Conservation (phyloP, 345 rosid species). For the Noccaea bulbosa region DNA sequence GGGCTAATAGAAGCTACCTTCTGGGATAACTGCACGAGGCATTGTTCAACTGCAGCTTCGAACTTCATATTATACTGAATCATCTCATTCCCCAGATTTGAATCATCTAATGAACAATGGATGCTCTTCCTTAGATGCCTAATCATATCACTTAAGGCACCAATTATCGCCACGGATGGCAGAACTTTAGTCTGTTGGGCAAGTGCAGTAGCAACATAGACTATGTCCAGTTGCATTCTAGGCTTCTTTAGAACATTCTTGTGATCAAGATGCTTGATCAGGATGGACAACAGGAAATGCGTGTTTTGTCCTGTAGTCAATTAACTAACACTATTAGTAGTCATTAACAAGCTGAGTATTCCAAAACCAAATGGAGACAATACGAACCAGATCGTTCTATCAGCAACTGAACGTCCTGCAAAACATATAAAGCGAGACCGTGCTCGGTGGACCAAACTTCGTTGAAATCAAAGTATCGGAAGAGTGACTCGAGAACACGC, state of each 20-base stretch:
- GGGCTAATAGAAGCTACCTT: conserved; percentile 49
- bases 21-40: conserved; percentile 62
- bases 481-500: conserved; percentile 69
- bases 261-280: conserved; percentile 78
- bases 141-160: conserved; percentile 76
- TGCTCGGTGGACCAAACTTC: conserved; percentile 62
- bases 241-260: conserved; percentile 71
- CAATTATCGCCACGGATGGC: conserved; percentile 63
- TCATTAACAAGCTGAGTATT: conserved; percentile 6
- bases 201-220: conserved; percentile 60
- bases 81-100: conserved; percentile 63
- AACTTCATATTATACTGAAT: conserved; percentile 62
- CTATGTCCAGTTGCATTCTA: conserved; percentile 66
- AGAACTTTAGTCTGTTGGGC: conserved; percentile 59
- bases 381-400: conserved; percentile 68
- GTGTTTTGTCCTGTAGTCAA: conserved; percentile 60
- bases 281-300: conserved; percentile 63
- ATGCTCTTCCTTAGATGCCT: conserved; percentile 77
- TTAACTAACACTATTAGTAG: conserved; percentile 11
- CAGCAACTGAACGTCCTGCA: conserved; percentile 60
- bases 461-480: conserved; percentile 65
- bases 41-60: conserved; percentile 65
- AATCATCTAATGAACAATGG: conserved; percentile 70
- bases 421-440: conserved; percentile 65
- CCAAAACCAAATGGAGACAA: conserved; percentile 21